phyloP scores from a whole-genome alignment of 2,329 filamentous ascomycete genomes.

The Xylaria sp. region DNA sequence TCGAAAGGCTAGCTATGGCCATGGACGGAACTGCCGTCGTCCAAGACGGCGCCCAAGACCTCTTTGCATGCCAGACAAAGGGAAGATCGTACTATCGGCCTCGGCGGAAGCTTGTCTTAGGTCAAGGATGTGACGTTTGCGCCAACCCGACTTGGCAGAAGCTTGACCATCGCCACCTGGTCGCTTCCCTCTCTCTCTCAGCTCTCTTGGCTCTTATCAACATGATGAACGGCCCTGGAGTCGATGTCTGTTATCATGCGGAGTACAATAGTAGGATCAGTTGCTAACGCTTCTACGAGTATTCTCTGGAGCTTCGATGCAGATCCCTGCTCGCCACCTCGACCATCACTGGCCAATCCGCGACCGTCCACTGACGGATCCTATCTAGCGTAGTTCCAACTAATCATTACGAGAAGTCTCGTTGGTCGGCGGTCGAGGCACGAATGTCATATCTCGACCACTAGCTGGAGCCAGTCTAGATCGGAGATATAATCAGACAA shows the following conservation, averaged over 20 bases:
- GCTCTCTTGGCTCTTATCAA: background rate
- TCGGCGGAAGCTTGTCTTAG: slow-evolving; percentile 34
- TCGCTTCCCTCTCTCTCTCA: background rate
- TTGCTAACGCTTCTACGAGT: slow-evolving; percentile 18
- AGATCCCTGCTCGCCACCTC: slow-evolving; percentile 31
- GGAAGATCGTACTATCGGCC: background rate
- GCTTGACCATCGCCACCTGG: slow-evolving; percentile 35
- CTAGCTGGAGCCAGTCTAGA: slow-evolving; percentile 34
- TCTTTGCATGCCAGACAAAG: slow-evolving; percentile 1
- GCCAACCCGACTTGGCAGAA: slow-evolving; percentile 38
- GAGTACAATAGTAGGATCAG: background rate
- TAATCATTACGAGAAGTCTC: slow-evolving; percentile 22
- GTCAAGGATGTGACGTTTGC: slow-evolving; percentile 18
- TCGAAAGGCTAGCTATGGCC: background rate
- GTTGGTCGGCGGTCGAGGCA: slow-evolving; percentile 16
- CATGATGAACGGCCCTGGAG: background rate
- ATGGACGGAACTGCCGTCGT: background rate
- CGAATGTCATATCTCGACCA: slow-evolving; percentile 29
- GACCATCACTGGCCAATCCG: slow-evolving; percentile 8
- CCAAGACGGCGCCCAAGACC: slow-evolving; percentile 15
- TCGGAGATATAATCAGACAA: slow-evolving; percentile 29
- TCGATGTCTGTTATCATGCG: background rate
- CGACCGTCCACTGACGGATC: background rate
- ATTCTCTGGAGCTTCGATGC: slow-evolving; percentile 33
- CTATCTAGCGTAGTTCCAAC: slow-evolving; percentile 18